Base-by-base conservation (phyloP, 306 rosid species). In the Neltuma alba region DNA sequence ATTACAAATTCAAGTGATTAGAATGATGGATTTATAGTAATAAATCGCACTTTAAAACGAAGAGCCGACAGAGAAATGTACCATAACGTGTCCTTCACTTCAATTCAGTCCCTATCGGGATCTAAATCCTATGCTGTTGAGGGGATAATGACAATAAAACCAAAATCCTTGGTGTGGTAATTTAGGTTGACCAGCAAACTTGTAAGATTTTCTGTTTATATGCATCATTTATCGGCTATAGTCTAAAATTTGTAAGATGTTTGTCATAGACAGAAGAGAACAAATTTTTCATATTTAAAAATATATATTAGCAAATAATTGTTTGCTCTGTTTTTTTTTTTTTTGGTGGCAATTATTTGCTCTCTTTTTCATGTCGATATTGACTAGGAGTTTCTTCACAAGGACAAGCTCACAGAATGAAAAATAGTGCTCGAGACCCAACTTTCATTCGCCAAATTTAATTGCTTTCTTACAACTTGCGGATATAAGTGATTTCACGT, bases 331-430 rank as follows among this genome's bases (percentile, higher is more conserved):
- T 37, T 37, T 37, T 37, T 1, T 8, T 37, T n/a, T 37, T 37
- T 33, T 2, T 33, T 33, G 2, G 4, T 33, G 2, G 2, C 36
- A 33, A 33, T 33, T 33, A 2, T 33, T 33, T 33, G 4, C 2
- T 33, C 4, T 33, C 4, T 33, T 33, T 33, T 33, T 33, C 36
- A 33, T 33, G 2, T 33, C 4, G 36, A 37, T 37, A 37, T 37
- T 37, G 52, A 76, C 75, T 67, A 15, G 6, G 21, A 76, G 63
- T 12, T n/a, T 81, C 72, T 80, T 77, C 83, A n/a, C n/a, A n/a
- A n/a, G n/a, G n/a, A n/a, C 79, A 73, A 52, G 52, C 7, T 69
- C 85, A 74, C 79, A 79, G 58, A 16, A 18, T 28, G 50, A 50
- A n/a, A n/a, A 50, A 50, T 73, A 38, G 30, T 42, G 27, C 42